A percentile compares a stretch with the other conserved stretches of the same genome.
Conservation (phyloP, 1,139 yeast species). For the Nadsonia starkeyi-henricii region DNA sequence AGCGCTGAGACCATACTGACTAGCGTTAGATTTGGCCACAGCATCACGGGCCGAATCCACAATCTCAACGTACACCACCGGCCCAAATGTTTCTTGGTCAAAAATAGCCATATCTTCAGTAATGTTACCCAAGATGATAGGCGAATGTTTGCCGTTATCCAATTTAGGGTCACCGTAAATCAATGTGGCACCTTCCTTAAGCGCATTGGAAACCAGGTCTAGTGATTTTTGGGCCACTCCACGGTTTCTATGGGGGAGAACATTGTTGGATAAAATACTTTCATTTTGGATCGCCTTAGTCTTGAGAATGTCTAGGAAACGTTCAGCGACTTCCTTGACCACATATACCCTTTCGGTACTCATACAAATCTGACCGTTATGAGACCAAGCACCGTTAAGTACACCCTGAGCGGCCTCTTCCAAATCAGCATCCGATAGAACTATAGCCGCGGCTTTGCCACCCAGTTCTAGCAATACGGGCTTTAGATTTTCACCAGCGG, state of each 20-base stretch:
- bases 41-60: slow-evolving; percentile 21
- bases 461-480: slow-evolving; percentile 82
- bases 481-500: slow-evolving; percentile 50
- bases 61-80: slow-evolving; percentile 29
- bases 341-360: slow-evolving; percentile 70
- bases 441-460: slow-evolving; percentile 70
- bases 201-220: slow-evolving; percentile 28
- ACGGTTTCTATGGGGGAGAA: not conserved
- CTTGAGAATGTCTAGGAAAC: slow-evolving; percentile 33
- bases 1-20: slow-evolving; percentile 31
- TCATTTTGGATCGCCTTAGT: not conserved
- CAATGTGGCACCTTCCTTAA: slow-evolving; percentile 48
- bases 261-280: not conserved
- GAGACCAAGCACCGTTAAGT: slow-evolving; percentile 66
- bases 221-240: not conserved
- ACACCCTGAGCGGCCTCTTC: slow-evolving; percentile 40
- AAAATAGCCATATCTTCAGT: slow-evolving; percentile 25
- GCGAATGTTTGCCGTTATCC: slow-evolving; percentile 11
- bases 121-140: slow-evolving; percentile 15
- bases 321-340: slow-evolving; percentile 46
- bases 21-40: slow-evolving; percentile 22
- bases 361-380: slow-evolving; percentile 79
- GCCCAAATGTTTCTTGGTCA: slow-evolving; percentile 35
- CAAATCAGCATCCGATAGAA: slow-evolving; percentile 65
- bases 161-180: slow-evolving; percentile 40